Conservation (phyloP, 139 green algal genomes). For the Mesotaenium endlicherianum region DNA sequence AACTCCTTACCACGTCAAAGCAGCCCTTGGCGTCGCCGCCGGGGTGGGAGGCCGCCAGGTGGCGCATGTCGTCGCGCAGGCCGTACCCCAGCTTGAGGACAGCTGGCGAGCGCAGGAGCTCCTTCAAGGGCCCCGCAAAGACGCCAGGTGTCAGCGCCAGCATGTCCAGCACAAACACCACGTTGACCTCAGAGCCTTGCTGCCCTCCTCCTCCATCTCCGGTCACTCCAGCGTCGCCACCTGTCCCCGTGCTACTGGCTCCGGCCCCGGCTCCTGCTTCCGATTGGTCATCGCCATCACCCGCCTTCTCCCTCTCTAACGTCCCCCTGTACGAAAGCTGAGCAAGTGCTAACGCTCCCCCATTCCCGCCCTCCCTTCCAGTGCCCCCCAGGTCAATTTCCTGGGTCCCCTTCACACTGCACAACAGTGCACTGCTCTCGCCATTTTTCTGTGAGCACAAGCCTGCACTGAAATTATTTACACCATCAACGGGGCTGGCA, state of each 20-base stretch:
- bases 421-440: too few species aligned
- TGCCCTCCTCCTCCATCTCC: too few species aligned
- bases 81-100: constrained; percentile 25
- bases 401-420: too few species aligned
- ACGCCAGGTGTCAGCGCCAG: constrained; percentile 6
- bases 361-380: not conserved
- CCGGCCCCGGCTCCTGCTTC: too few species aligned
- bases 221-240: too few species aligned
- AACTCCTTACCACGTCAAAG: constrained; percentile 8
- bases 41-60: not conserved
- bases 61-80: constrained; percentile 21
- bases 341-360: not conserved
- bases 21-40: not conserved
- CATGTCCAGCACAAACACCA: constrained; percentile 32
- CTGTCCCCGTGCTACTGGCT: too few species aligned
- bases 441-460: not conserved
- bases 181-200: too few species aligned
- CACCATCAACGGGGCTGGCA: too few species aligned
- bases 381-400: too few species aligned
- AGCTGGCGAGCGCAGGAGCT: not conserved
- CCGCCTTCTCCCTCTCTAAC: not conserved
- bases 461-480: too few species aligned
- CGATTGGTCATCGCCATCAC: not conserved
- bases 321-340: too few species aligned
- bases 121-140: not conserved